Percentiles rank a stretch among this genome's conserved stretches.
Conservation (phyloP, 108 stramenopile genomes). For the Halocafeteria seosinensis region DNA sequence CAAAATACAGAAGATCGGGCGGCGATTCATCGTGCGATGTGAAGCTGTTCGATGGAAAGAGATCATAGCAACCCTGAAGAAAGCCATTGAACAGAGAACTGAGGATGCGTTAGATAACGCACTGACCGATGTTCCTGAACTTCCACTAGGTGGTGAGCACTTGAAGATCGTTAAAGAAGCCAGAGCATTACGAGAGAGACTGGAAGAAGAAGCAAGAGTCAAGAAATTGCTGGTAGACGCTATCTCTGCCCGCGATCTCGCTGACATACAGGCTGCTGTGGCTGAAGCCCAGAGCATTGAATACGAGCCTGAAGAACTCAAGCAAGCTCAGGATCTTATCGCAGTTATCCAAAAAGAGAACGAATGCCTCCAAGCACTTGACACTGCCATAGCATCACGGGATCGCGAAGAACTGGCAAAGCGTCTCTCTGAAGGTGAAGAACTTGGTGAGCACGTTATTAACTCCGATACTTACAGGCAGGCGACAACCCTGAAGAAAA, state of each 20-base stretch:
- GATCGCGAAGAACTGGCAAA: slow-evolving; percentile 17
- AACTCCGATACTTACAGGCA: slow-evolving; percentile 20
- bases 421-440: slow-evolving; percentile 15
- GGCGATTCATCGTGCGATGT: slow-evolving; percentile 9
- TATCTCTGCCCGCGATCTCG: slow-evolving; percentile 18
- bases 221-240: slow-evolving; percentile 9
- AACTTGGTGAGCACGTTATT: slow-evolving; percentile 3
- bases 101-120: slow-evolving; percentile 9
- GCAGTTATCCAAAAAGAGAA: slow-evolving; percentile 21
- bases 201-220: slow-evolving; percentile 28
- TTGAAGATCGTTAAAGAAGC: slow-evolving; percentile 21
- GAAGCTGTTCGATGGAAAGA: slow-evolving; percentile 10
- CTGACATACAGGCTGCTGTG: slow-evolving; percentile 20
- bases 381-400: slow-evolving; percentile 15
- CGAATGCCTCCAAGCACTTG: slow-evolving; percentile 16
- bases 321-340: slow-evolving; percentile 14
- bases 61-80: slow-evolving; percentile 17
- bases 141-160: slow-evolving; percentile 19
- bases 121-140: slow-evolving; percentile 13
- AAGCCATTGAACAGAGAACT: slow-evolving; percentile 20
- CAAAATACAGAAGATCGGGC: slow-evolving; percentile 2
- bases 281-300: slow-evolving; percentile 10
- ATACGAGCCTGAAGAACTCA: background rate
- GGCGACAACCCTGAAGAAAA: slow-evolving; percentile 19
- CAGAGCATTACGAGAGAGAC: slow-evolving; percentile 7